A percentile compares a stretch with the other conserved stretches of the same genome.
Evolutionary conservation across 148 eudicot genomes (phyloP).

Genomic region (Diospyros lotus): DNA sequence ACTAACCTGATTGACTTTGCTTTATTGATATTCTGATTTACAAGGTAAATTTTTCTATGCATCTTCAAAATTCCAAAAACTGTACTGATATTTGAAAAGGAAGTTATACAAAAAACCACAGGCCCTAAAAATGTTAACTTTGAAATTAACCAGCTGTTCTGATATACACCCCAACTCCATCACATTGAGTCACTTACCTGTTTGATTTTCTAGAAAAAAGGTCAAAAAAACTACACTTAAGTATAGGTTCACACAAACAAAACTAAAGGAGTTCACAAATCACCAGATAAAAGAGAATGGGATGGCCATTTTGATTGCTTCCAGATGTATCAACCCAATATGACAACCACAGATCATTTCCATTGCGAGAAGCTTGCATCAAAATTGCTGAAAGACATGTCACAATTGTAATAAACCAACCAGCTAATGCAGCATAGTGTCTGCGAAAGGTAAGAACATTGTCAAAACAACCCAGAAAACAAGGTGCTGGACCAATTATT

Average conservation of each 20-base stretch:
- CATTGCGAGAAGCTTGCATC: constrained; percentile 97
- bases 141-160: neutral
- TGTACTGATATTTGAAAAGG: neutral
- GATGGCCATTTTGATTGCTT: constrained; percentile 31
- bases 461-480: constrained; percentile 1
- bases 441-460: constrained; percentile 37
- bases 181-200: neutral
- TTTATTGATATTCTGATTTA: neutral
- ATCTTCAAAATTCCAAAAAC: neutral
- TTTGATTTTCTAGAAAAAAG: neutral
- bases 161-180: neutral
- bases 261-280: constrained; percentile 10
- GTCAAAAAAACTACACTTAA: neutral
- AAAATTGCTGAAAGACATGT: constrained; percentile 70
- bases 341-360: constrained; percentile 95
- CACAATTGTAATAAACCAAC: constrained; percentile 66
- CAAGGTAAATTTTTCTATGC: neutral
- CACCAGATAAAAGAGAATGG: constrained; percentile 75
- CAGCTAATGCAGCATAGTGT: constrained; percentile 81
- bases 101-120: neutral
- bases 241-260: neutral
- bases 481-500: neutral
- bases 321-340: constrained; percentile 90
- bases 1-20: neutral
- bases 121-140: neutral